These are phyloP conservation scores for Kodamaea laetipori DNA, from an alignment of 805 yeast genomes.

Conservation along the genomic window DNA sequence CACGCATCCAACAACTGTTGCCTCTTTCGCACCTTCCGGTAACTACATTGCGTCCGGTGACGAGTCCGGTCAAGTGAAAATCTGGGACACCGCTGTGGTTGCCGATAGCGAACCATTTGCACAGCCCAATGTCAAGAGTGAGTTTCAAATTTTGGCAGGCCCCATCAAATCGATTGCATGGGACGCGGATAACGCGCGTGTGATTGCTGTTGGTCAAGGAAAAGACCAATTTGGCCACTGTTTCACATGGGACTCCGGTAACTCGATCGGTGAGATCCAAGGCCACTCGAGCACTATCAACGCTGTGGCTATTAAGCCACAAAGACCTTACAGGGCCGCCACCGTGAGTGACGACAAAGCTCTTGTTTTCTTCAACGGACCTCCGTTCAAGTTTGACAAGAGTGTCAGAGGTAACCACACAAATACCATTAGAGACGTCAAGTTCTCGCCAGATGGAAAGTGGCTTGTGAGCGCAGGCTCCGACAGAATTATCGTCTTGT, in stretches of 20 bases:
- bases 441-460: conserved; percentile 80
- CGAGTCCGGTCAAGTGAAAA: conserved; percentile 80
- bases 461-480: conserved; percentile 79
- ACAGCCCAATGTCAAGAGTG: conserved; percentile 70
- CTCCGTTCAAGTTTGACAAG: conserved; percentile 85
- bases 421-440: conserved; percentile 78
- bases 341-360: conserved; percentile 90
- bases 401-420: conserved; percentile 74
- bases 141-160: conserved; percentile 77
- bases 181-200: conserved; percentile 85
- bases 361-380: conserved; percentile 83
- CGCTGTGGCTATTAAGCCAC: conserved; percentile 80
- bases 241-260: conserved; percentile 92
- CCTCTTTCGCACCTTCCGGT: conserved; percentile 86
- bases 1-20: conserved; percentile 72
- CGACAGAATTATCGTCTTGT: conserved; percentile 74
- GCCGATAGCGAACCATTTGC: conserved; percentile 38
- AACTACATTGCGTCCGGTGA: conserved; percentile 91
- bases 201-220: conserved; percentile 95
- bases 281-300: conserved; percentile 87
- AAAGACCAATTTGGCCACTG: conserved; percentile 90
- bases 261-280: conserved; percentile 93
- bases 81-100: conserved; percentile 68
- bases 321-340: conserved; percentile 89
- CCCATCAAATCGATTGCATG: conserved; percentile 81